These are phyloP conservation scores for Medicago ruthenica DNA, from an alignment of 306 rosid species.

Conservation along the genomic window DNA sequence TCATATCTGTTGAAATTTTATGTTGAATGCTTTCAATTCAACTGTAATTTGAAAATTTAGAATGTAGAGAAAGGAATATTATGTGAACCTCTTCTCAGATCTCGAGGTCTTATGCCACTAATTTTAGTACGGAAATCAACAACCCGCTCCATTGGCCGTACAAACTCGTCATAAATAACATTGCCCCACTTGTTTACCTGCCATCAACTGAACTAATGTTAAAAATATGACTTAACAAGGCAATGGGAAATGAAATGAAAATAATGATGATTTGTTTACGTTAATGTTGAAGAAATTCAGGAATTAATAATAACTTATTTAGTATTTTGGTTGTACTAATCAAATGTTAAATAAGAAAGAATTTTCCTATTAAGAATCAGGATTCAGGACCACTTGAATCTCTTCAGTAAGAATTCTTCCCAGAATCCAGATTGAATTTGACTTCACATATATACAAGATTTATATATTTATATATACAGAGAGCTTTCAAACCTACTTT, in stretches of 20 bases:
- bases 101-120: constrained; percentile 90
- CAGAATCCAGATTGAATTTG: neutral
- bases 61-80: constrained; percentile 25
- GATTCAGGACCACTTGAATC: neutral
- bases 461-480: neutral
- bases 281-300: constrained; percentile 22
- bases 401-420: constrained; percentile 3
- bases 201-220: constrained; percentile 45
- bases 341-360: constrained; percentile 12
- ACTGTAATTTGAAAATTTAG: constrained; percentile 12
- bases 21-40: constrained; percentile 25
- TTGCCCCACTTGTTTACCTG: constrained; percentile 98
- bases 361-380: neutral
- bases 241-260: constrained; percentile 14
- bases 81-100: constrained; percentile 77
- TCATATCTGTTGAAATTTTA: neutral
- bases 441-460: neutral
- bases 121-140: constrained; percentile 88
- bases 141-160: constrained; percentile 78
- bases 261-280: neutral
- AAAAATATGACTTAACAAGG: constrained; percentile 42
- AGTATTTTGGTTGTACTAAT: constrained; percentile 3
- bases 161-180: constrained; percentile 84
- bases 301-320: neutral
- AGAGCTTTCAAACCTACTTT: neutral